Evolutionary conservation across 768 basidiomycete species (phyloP).

Genomic region (Leccinum longicurvipes): DNA sequence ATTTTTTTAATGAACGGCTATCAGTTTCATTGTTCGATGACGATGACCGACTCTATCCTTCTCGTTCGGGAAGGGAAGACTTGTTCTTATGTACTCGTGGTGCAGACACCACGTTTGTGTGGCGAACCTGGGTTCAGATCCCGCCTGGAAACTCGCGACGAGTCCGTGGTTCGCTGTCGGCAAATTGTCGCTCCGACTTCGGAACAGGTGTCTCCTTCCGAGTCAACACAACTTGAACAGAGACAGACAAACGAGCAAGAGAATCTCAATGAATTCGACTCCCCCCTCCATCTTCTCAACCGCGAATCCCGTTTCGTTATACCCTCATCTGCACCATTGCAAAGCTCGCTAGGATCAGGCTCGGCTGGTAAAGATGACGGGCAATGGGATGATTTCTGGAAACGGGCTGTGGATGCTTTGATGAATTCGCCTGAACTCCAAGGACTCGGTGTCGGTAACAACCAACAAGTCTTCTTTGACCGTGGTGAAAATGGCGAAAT

Average conservation of each 20-base stretch:
- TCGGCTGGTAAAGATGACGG: conserved; percentile 14
- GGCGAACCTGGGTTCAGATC: conserved; percentile 91
- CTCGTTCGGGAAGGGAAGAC: conserved; percentile 93
- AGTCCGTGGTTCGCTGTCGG: conserved; percentile 74
- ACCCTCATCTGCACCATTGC: conserved; percentile 27
- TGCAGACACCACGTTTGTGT: conserved; percentile 93
- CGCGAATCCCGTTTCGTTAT: conserved; percentile 47
- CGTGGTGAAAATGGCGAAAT: conserved; percentile 39
- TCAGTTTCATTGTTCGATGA: conserved; percentile 95
- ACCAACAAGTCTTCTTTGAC: conserved; percentile 41
- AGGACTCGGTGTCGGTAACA: conserved; percentile 22
- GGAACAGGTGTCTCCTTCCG: conserved; percentile 21
- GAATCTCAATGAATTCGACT: conserved; percentile 48
- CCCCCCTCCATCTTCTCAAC: conserved; percentile 51
- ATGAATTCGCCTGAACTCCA: conserved; percentile 32
- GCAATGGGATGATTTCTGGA: conserved; percentile 24
- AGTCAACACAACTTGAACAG: conserved; percentile 30
- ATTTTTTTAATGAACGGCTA: conserved; percentile 1
- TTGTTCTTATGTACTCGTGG: conserved; percentile 90
- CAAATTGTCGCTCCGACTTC: conserved; percentile 50
- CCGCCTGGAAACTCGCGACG: conserved; percentile 58
- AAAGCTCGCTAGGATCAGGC: conserved; percentile 17
- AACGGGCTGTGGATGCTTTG: conserved; percentile 28
- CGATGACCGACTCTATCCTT: conserved; percentile 84
- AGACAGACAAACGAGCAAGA: conserved; percentile 27